Evolutionary conservation across 345 rosid species (phyloP), one percentile per base, ranked within the genome.

Genomic region (Noccaea bulbosa): DNA sequence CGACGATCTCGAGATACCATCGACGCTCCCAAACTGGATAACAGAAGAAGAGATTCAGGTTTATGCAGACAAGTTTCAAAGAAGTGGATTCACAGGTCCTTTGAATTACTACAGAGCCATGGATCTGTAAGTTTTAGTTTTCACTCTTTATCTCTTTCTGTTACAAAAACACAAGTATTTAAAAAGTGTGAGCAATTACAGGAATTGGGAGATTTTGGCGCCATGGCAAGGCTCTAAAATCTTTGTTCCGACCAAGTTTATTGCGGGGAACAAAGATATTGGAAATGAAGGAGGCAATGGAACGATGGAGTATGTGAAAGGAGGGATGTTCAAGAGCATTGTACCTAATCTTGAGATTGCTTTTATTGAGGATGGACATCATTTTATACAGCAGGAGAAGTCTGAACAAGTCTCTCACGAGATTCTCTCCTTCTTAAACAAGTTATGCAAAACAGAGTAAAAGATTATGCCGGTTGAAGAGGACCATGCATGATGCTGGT

Each of bases 191-290:
- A 51, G 30, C 0, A 40, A 27, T 41, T 37, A 47, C 83, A 85
- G 96, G 90, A 87, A 84, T 3, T 87, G 89, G 88, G 90, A 87
- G 81, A 73, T 87, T 37, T 14, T 61, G 32, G 83, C 85, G 11
- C 77, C 86, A 3, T 84, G 90, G 92, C 81, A 83, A 72, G 88
- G 77, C 69, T 48, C 81, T 3, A 83, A 84, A 59, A 79, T 89
- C n/a, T 27, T 41, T 0, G 82, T 87, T 70, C 91, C 89, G 1
- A 47, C 81, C 6, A 89, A 82, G 77, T 80, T 78, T 72, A 78
- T 87, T 1, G 74, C 69, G 8, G 92, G 92, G 3, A 66, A 84
- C 52, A 81, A 81, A 67, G 92, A 87, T 44, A 66, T 78, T 0
- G 87, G 88, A 20, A 78, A 80, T 44, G 82, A 82, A 27, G 79